Evolutionary conservation across 83 land plant species (phyloP), one percentile per base, ranked within the genome.

Genomic region (Diphasiastrum complanatum): DNA sequence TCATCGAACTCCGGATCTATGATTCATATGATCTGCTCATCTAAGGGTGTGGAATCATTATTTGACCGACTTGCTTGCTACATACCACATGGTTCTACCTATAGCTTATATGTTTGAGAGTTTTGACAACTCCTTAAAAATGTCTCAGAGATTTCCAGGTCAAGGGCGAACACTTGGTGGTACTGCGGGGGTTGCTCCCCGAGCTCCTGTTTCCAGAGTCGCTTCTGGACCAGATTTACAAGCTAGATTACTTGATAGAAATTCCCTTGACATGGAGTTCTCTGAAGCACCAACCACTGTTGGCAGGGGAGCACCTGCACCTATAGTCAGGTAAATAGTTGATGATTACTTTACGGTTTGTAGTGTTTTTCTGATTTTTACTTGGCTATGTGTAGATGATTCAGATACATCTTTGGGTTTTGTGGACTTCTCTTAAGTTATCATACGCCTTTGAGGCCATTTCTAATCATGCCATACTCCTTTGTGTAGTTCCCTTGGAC

Each of bases 71-170:
- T 38, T 38, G 43, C 14, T 8, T 38, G 43, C 43, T 14, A 8
- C 14, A 38, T 8, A 38, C 14, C 43, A 38, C 14, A 38, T 8
- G 43, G 14, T 14, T 8, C 14, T n/a, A n/a, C n/a, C n/a, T n/a
- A n/a, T n/a, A n/a, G n/a, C n/a, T n/a, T n/a, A n/a, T n/a, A n/a
- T n/a, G n/a, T n/a, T n/a, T n/a, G n/a, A n/a, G n/a, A n/a, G 52
- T 8, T 11, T 8, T 20, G 52, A 8, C 20, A 14, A 5, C 10
- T 20, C 19, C 22, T 5, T 22, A 25, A 25, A 6, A 4, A 25
- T 54, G 4, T 30, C 4, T 4, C 26, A 68, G 67, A 79, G 91
- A 45, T 92, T 92, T 75, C 98, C 98, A 40, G 98, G 98, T 34
- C 75, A 78, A 30, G 98, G 98, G 40, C 81, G 84, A 51, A 75